These are phyloP conservation scores for Allantophomopsis lycopodina DNA, from an alignment of 2,329 filamentous ascomycete species.

Conservation along the genomic window DNA sequence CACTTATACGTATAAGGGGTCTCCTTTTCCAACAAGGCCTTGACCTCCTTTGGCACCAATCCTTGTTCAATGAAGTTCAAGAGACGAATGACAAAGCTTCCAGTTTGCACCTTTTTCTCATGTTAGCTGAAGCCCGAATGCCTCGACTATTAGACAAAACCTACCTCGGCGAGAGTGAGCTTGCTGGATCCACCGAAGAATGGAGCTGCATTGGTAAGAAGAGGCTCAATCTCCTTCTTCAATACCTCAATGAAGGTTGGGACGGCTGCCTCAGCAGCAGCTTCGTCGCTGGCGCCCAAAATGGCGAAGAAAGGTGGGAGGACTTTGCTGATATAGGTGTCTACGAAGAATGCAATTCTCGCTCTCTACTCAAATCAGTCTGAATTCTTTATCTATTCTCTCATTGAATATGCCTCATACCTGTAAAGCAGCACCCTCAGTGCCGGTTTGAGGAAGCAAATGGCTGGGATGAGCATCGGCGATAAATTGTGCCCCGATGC, in stretches of 20 bases:
- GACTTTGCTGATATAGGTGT: slow-evolving; percentile 53
- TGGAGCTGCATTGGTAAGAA: slow-evolving; percentile 40
- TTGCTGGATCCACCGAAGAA: slow-evolving; percentile 51
- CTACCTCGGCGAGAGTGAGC: slow-evolving; percentile 63
- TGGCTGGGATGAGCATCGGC: slow-evolving; percentile 57
- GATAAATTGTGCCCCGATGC: slow-evolving; percentile 57
- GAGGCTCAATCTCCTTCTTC: slow-evolving; percentile 60
- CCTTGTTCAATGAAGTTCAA: slow-evolving; percentile 37
- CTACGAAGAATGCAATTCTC: slow-evolving; percentile 57
- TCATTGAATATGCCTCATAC: not conserved
- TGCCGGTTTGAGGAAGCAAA: slow-evolving; percentile 41
- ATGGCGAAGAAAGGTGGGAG: slow-evolving; percentile 31
- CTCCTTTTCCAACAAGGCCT: slow-evolving; percentile 30
- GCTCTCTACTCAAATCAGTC: slow-evolving; percentile 31
- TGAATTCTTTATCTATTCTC: too few species aligned
- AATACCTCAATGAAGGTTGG: slow-evolving; percentile 36
- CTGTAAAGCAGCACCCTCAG: slow-evolving; percentile 37
- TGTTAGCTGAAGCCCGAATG: slow-evolving; percentile 4
- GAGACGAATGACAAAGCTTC: slow-evolving; percentile 52
- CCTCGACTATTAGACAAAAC: slow-evolving; percentile 6
- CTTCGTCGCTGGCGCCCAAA: slow-evolving; percentile 23
- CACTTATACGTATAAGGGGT: slow-evolving; percentile 58
- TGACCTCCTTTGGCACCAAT: slow-evolving; percentile 34
- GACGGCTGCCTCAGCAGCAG: slow-evolving; percentile 32
- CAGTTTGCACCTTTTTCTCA: slow-evolving; percentile 37